Evolutionary conservation across 73 alveolate species (phyloP).

Genomic region (Stentor coeruleus): DNA sequence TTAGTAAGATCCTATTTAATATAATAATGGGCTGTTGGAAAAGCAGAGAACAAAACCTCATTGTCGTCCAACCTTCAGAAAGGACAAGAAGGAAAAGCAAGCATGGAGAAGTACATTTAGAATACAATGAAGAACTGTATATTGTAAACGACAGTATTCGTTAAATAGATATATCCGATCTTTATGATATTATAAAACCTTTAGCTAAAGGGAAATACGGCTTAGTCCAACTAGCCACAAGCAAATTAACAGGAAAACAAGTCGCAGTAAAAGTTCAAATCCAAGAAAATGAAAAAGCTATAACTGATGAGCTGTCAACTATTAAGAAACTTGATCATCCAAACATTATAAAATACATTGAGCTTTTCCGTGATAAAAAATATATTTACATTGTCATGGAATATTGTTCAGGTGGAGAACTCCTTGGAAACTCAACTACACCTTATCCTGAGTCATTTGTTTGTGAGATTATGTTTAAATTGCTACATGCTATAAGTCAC

Average conservation of each 20-base stretch:
- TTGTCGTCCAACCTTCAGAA: background rate
- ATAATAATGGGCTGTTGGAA: background rate
- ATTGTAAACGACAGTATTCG: background rate
- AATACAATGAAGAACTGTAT: background rate
- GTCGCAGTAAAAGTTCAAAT: background rate
- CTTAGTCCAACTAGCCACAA: background rate
- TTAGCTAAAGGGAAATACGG: background rate
- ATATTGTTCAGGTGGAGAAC: conserved; percentile 38
- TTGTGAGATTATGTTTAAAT: background rate
- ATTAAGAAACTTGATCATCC: conserved; percentile 44
- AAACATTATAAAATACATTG: conserved; percentile 31
- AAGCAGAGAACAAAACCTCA: background rate
- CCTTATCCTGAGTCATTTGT: background rate
- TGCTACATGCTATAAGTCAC: background rate
- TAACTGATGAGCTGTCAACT: conserved; percentile 30
- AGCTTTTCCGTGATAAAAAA: conserved; percentile 36
- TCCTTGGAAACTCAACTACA: background rate
- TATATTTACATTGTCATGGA: conserved; percentile 34
- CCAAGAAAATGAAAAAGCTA: background rate
- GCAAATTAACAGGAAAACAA: background rate
- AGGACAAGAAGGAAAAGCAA: background rate
- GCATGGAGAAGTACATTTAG: background rate
- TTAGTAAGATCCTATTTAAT: no score
- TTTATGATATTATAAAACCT: background rate
- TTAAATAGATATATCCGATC: background rate